phyloP scores from a whole-genome alignment of 75 land plant species.

The Larix kaempferi region DNA sequence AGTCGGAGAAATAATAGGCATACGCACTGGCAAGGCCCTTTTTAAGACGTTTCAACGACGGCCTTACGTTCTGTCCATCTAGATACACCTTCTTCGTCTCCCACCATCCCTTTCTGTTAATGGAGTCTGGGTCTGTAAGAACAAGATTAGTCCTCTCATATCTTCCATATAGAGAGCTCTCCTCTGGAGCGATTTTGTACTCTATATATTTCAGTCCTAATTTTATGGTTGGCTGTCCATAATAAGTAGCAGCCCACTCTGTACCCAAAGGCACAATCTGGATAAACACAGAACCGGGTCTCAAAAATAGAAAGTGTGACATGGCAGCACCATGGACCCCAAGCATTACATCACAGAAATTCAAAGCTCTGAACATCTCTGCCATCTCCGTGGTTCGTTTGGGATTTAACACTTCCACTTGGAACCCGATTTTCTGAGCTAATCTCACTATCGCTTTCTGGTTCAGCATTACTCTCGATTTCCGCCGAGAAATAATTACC shows the following conservation, averaged over 20 bases:
- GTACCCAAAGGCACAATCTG: slow-evolving; percentile 45
- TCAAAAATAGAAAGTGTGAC: slow-evolving; percentile 50
- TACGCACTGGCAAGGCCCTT: slow-evolving; percentile 7
- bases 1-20: neutral
- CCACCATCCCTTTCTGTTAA: slow-evolving; percentile 42
- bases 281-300: slow-evolving; percentile 33
- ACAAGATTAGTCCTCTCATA: slow-evolving; percentile 23
- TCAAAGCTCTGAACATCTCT: slow-evolving; percentile 17
- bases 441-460: slow-evolving; percentile 10
- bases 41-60: slow-evolving; percentile 13
- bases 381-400: slow-evolving; percentile 17
- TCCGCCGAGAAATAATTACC: slow-evolving; percentile 22
- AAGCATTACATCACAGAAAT: slow-evolving; percentile 28
- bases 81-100: slow-evolving; percentile 37
- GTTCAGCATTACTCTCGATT: slow-evolving; percentile 29
- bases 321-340: slow-evolving; percentile 54
- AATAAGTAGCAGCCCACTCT: slow-evolving; percentile 46
- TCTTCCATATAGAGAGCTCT: slow-evolving; percentile 37
- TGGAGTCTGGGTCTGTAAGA: slow-evolving; percentile 18
- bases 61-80: slow-evolving; percentile 32
- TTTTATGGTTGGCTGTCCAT: slow-evolving; percentile 33
- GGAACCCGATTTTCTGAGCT: slow-evolving; percentile 24
- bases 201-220: slow-evolving; percentile 33
- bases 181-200: slow-evolving; percentile 29
- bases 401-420: slow-evolving; percentile 24